Conservation (phyloP, 176 grass and related monocot genomes). For the Zoysia pacifica region DNA sequence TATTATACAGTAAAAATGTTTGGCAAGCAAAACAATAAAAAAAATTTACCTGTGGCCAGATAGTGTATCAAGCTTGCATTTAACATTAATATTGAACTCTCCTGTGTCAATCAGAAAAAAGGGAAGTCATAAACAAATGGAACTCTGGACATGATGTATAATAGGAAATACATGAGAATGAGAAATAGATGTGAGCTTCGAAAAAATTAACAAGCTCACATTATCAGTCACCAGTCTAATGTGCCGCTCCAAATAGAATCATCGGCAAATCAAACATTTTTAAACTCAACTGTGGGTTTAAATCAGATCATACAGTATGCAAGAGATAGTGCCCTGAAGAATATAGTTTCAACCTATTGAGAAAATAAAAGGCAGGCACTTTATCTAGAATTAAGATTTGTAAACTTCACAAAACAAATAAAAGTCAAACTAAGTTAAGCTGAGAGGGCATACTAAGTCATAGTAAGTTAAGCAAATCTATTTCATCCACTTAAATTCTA, state of each 20-base stretch:
- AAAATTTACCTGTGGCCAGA: slow-evolving; percentile 71
- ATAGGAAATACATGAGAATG: too few species aligned
- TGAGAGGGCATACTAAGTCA: too few species aligned
- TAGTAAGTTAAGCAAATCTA: not conserved
- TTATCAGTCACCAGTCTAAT: too few species aligned
- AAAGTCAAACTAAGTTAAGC: slow-evolving; percentile 17
- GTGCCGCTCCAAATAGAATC: too few species aligned
- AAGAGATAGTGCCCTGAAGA: slow-evolving; percentile 10
- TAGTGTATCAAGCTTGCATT: slow-evolving; percentile 96
- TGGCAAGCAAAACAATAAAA: slow-evolving; percentile 13
- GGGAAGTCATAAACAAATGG: not conserved
- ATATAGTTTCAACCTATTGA: slow-evolving; percentile 18
- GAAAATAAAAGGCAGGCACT: slow-evolving; percentile 6
- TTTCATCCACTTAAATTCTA: not conserved
- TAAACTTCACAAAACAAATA: slow-evolving; percentile 24
- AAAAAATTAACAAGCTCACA: too few species aligned
- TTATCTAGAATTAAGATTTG: slow-evolving; percentile 24
- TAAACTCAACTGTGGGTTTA: not conserved
- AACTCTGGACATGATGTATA: too few species aligned
- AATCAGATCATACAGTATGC: slow-evolving; percentile 10
- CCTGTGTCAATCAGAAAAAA: slow-evolving; percentile 41
- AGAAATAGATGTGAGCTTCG: too few species aligned
- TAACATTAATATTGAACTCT: slow-evolving; percentile 96
- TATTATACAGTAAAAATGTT: not conserved
- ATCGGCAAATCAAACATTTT: too few species aligned